Percentiles rank a stretch among this genome's conserved stretches.
Conservation (phyloP, 73 alveolate species). For the Paramecium primaurelia region DNA sequence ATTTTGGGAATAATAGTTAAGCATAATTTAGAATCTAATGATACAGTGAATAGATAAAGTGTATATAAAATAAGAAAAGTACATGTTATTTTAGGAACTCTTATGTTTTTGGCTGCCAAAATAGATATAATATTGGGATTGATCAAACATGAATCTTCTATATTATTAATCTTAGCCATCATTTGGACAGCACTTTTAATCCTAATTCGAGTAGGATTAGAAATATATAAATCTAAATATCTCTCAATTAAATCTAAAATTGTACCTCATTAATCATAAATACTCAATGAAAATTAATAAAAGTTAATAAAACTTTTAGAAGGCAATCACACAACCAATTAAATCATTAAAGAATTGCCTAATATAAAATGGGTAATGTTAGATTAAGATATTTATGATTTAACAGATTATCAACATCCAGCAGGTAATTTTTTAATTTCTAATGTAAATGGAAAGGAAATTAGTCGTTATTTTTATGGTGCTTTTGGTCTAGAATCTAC, state of each 20-base stretch:
- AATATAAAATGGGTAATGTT: not conserved
- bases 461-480: conserved; percentile 1
- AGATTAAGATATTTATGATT: not conserved
- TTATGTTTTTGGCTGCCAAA: not conserved
- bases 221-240: not conserved
- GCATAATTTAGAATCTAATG: not conserved
- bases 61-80: not conserved
- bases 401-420: not conserved
- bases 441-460: not conserved
- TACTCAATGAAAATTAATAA: not conserved
- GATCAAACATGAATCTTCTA: not conserved
- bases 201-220: not conserved
- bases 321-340: not conserved
- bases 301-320: not conserved
- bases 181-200: not conserved
- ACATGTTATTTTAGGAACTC: not conserved
- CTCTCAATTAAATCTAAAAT: not conserved
- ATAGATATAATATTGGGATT: not conserved
- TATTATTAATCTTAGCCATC: not conserved
- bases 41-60: not conserved
- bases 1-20: not conserved
- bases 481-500: not conserved
- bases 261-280: not conserved
- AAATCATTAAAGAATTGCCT: not conserved
- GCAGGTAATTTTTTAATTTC: not conserved